phyloP scores from a whole-genome alignment of 2,329 filamentous ascomycete species.

The Fusarium avenaceum region DNA sequence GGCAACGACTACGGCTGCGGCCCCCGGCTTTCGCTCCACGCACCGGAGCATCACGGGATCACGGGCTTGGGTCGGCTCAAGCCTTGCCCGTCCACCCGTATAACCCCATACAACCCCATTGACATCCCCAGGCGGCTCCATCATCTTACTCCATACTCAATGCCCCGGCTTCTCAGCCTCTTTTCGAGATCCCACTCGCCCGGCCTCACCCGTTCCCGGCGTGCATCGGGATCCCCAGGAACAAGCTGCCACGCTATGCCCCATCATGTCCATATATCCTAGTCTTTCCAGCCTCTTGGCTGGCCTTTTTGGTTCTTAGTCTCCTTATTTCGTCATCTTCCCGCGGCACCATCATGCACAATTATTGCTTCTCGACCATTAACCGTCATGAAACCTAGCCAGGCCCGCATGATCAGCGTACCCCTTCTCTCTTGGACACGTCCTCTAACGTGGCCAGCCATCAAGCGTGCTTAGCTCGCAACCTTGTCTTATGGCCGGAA shows the following conservation, averaged over 20 bases:
- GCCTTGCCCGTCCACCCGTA: slow-evolving; percentile 38
- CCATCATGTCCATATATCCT: slow-evolving; percentile 27
- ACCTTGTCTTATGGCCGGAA: slow-evolving; percentile 23
- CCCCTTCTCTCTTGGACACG: slow-evolving; percentile 29
- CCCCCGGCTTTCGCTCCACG: slow-evolving; percentile 46
- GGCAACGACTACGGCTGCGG: slow-evolving; percentile 48
- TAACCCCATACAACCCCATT: slow-evolving; percentile 40
- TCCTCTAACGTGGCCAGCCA: slow-evolving; percentile 11
- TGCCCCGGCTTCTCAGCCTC: slow-evolving; percentile 49
- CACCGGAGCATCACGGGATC: slow-evolving; percentile 51
- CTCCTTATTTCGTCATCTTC: slow-evolving; percentile 41
- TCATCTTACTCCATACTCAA: slow-evolving; percentile 40
- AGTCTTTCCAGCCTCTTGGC: slow-evolving; percentile 17
- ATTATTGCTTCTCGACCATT: slow-evolving; percentile 41
- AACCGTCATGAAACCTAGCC: slow-evolving; percentile 34
- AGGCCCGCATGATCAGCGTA: slow-evolving; percentile 27
- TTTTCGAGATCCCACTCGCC: slow-evolving; percentile 44
- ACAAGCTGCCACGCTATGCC: slow-evolving; percentile 36
- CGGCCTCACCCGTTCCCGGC: slow-evolving; percentile 47
- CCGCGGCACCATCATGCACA: slow-evolving; percentile 46
- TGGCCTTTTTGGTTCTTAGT: slow-evolving; percentile 33
- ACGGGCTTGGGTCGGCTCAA: slow-evolving; percentile 48
- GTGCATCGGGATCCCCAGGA: slow-evolving; percentile 50
- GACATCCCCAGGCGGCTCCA: slow-evolving; percentile 33
- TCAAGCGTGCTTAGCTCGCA: slow-evolving; percentile 3